Conservation (phyloP, 257 asterid genomes). For the Mentha longifolia region DNA sequence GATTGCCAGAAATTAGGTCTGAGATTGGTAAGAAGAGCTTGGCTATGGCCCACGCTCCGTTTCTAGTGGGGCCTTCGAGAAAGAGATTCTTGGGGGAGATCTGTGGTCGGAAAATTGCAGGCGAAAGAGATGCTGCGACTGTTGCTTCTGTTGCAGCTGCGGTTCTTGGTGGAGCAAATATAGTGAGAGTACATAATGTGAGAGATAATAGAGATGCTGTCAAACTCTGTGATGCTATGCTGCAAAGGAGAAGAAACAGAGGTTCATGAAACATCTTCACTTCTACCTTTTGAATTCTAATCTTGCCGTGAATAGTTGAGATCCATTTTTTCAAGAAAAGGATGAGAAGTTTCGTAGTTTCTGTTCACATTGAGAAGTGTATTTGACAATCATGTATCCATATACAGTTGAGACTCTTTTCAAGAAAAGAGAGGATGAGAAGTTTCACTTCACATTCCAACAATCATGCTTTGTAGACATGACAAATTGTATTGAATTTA, state of each 20-base stretch:
- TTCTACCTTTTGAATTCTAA: not conserved
- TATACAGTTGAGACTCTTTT: no score
- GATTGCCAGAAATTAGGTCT: constrained; percentile 51
- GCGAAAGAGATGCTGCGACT: constrained; percentile 79
- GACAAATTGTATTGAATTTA: not conserved
- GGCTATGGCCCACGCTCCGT: constrained; percentile 71
- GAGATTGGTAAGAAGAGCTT: constrained; percentile 69
- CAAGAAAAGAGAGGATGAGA: no score
- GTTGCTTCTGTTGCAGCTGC: constrained; percentile 71
- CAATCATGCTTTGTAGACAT: not conserved
- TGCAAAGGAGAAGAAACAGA: constrained; percentile 46
- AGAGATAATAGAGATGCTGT: constrained; percentile 72
- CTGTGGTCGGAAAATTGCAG: constrained; percentile 54
- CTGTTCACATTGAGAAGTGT: not conserved
- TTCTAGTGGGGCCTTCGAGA: constrained; percentile 83
- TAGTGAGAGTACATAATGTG: constrained; percentile 88
- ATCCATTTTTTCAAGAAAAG: not conserved
- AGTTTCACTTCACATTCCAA: no score
- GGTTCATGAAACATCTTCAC: not conserved
- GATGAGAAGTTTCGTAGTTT: no score
- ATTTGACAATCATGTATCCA: not conserved
- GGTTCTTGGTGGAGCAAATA: constrained; percentile 77
- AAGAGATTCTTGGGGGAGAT: constrained; percentile 90
- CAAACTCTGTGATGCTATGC: constrained; percentile 81
- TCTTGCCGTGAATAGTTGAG: not conserved